These are phyloP conservation scores for Sutorius australiensis DNA, from an alignment of 768 basidiomycete genomes.

Conservation along the genomic window DNA sequence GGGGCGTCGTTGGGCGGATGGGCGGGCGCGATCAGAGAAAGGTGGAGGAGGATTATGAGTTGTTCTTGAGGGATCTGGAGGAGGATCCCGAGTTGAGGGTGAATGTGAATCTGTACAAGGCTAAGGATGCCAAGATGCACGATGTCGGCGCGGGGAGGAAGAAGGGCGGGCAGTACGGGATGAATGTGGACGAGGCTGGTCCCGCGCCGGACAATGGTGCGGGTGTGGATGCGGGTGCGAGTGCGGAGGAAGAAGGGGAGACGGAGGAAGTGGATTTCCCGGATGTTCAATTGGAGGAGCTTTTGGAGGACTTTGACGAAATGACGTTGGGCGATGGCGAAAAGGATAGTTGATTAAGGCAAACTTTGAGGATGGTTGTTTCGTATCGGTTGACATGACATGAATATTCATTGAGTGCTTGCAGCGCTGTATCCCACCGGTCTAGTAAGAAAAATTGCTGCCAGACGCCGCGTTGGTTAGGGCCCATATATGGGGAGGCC, in stretches of 20 bases:
- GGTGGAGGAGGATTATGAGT: slow-evolving; percentile 95
- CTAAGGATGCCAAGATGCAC: slow-evolving; percentile 50
- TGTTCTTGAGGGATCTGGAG: slow-evolving; percentile 90
- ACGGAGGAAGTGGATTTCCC: slow-evolving; percentile 82
- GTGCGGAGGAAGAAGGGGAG: slow-evolving; percentile 46
- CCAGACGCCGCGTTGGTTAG: too few relatives aligned
- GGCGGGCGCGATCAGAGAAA: slow-evolving; percentile 89
- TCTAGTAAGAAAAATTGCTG: too few relatives aligned
- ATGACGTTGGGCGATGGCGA: slow-evolving; percentile 63
- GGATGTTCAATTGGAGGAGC: slow-evolving; percentile 76
- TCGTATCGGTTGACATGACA: neutral
- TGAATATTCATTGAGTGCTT: neutral
- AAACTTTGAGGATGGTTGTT: neutral
- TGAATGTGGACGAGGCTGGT: slow-evolving; percentile 64
- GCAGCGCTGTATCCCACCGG: too few relatives aligned
- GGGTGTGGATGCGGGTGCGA: slow-evolving; percentile 18
- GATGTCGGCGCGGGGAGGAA: slow-evolving; percentile 32
- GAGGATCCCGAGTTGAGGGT: slow-evolving; percentile 91
- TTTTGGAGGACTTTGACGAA: slow-evolving; percentile 90
- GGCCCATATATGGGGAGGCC: too few relatives aligned
- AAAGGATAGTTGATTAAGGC: slow-evolving; percentile 5
- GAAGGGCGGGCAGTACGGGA: slow-evolving; percentile 34
- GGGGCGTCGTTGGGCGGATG: slow-evolving; percentile 86
- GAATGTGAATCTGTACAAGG: slow-evolving; percentile 84
- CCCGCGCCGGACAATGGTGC: slow-evolving; percentile 23